Evolutionary conservation across 352 stramenopile genomes (phyloP), one percentile per base, ranked within the genome.

Genomic region (Globisporangium yorkense): DNA sequence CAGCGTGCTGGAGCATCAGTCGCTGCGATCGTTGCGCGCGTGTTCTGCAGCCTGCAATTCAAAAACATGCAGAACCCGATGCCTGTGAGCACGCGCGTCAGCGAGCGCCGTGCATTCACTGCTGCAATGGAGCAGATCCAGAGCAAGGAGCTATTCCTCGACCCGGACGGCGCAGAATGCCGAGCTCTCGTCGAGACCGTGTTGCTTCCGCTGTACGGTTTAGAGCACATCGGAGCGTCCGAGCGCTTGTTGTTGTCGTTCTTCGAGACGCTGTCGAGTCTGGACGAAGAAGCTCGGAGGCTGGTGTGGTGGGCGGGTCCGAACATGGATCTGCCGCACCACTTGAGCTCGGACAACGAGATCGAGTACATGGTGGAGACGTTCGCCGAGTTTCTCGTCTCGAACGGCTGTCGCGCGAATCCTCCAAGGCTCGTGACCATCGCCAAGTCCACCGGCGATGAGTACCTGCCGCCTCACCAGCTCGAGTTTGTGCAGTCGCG

Each of bases 341-440:
- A 91, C 58, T 63, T 82, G 68, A 89, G 63, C 61, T 77, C 62
- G 8, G 16, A 58, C n/a, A 58, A 75, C 16, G 76, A 92, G 44
- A 84, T 94, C 45, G 49, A 72, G 24, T 3, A 27, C 12, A 75
- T 88, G 61, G 37, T 89, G 0, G 56, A 55, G 12, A 51, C 61
- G 8, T 63, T 89, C 13, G 53, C 66, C 3, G 43, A 59, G 15
- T 87, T 81, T 49, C 62, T 89, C 21, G 39, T 40, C 0, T 40
- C 24, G 0, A 55, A 69, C 48, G 50, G 29, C 12, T 48, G 74
- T 3, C 51, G 70, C n/a, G 27, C 15, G 16, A 63, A 70, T 37
- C 67, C 59, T 59, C 87, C 87, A n/a, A 58, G 67, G 12, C 61
- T 96, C n/a, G 76, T 95, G 47, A 94, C 85, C 5, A 82, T 96